Percentiles rank a stretch among this genome's conserved stretches.
Evolutionary conservation across 768 basidiomycete species (phyloP).

Genomic region (Tephrocybe sp.): DNA sequence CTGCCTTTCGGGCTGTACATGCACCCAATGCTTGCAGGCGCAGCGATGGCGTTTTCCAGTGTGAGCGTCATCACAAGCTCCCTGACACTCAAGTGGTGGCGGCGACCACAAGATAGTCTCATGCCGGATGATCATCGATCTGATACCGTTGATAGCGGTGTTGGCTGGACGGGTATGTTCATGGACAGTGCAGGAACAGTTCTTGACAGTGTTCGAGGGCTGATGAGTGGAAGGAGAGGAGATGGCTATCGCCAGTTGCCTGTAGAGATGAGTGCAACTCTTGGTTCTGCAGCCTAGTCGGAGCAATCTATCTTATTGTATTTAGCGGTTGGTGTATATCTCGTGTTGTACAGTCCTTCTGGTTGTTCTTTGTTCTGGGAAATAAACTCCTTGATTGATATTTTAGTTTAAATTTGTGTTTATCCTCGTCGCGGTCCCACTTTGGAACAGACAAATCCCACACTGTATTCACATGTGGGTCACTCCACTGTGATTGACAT

Average conservation of each 20-base stretch:
- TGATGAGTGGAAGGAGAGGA: constrained; percentile 38
- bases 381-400: constrained; percentile 26
- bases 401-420: too few species aligned
- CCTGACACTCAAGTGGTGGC: constrained; percentile 84
- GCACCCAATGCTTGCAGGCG: constrained; percentile 98
- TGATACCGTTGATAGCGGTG: constrained; percentile 26
- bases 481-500: too few species aligned
- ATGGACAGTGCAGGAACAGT: constrained; percentile 42
- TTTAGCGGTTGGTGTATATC: neutral
- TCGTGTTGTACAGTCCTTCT: neutral
- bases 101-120: constrained; percentile 62
- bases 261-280: constrained; percentile 51
- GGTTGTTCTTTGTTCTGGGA: too few species aligned
- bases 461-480: too few species aligned
- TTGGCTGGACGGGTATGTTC: constrained; percentile 42
- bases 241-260: constrained; percentile 70
- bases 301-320: neutral
- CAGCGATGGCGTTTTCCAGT: constrained; percentile 96
- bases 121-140: constrained; percentile 53
- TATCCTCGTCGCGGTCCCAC: too few species aligned
- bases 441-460: too few species aligned
- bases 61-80: constrained; percentile 94
- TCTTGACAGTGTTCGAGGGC: constrained; percentile 38
- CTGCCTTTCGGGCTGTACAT: constrained; percentile 89
- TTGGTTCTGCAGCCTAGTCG: constrained; percentile 6